Evolutionary conservation across 768 basidiomycete species (phyloP).

Genomic region (Lactifluus volemus): DNA sequence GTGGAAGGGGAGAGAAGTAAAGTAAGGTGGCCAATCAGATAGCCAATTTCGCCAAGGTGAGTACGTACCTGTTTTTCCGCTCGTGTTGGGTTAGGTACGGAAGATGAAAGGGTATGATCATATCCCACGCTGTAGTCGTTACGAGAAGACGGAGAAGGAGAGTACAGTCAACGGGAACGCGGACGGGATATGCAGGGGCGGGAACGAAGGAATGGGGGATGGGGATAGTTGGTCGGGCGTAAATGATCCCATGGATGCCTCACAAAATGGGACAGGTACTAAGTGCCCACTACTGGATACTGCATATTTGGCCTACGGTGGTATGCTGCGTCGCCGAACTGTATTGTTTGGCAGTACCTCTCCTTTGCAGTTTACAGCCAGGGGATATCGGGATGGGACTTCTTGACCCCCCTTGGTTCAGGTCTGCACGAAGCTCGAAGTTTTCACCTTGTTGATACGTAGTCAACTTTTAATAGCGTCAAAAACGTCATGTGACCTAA

Average conservation of each 20-base stretch:
- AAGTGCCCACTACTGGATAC: too few species aligned
- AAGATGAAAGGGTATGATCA: conserved; percentile 25
- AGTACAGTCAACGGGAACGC: too few species aligned
- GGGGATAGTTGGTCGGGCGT: background rate
- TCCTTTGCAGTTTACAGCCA: too few species aligned
- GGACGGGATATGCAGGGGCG: background rate
- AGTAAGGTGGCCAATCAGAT: background rate
- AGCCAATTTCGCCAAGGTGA: background rate
- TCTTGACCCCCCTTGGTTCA: too few species aligned
- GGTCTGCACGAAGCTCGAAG: conserved; percentile 87
- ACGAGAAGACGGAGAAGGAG: conserved; percentile 4
- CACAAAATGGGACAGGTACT: too few species aligned
- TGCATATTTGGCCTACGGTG: too few species aligned
- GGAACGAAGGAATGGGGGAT: background rate
- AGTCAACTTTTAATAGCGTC: background rate
- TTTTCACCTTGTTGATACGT: conserved; percentile 73
- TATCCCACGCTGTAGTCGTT: conserved; percentile 13
- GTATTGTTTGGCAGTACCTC: too few species aligned
- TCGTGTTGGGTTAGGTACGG: conserved; percentile 25
- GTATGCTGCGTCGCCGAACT: too few species aligned
- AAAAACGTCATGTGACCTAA: background rate
- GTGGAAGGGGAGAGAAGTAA: background rate
- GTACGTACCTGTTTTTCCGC: conserved; percentile 26
- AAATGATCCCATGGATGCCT: too few species aligned
- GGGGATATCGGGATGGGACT: too few species aligned